phyloP scores from a whole-genome alignment of 116 monocot genomes.

The Zostera marina region DNA sequence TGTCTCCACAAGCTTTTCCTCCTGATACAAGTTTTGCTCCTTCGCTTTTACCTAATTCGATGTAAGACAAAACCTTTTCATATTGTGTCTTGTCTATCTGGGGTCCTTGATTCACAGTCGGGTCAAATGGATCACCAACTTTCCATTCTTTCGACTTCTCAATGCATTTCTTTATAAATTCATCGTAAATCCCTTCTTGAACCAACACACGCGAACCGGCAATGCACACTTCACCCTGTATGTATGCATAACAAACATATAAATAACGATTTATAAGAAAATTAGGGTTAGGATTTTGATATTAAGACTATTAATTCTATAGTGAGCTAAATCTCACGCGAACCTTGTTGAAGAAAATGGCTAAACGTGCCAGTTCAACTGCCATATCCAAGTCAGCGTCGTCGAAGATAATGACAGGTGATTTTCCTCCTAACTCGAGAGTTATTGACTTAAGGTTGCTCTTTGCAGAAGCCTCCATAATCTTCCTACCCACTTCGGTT shows the following conservation, averaged over 20 bases:
- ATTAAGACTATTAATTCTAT: too few relatives aligned
- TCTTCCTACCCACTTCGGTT: slow-evolving; percentile 63
- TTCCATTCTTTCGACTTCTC: slow-evolving; percentile 35
- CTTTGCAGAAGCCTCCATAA: slow-evolving; percentile 79
- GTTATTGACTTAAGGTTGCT: slow-evolving; percentile 95
- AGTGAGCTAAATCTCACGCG: too few relatives aligned
- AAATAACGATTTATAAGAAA: too few relatives aligned
- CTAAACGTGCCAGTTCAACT: slow-evolving; percentile 81
- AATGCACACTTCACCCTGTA: slow-evolving; percentile 31
- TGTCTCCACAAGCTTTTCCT: slow-evolving; percentile 64
- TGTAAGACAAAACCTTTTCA: slow-evolving; percentile 57
- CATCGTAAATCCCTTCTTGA: slow-evolving; percentile 58
- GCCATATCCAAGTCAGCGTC: slow-evolving; percentile 91
- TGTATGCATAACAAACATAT: too few relatives aligned
- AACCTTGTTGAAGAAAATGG: slow-evolving; percentile 96
- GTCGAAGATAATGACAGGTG: slow-evolving; percentile 81
- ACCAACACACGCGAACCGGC: slow-evolving; percentile 61
- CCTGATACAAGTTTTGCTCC: slow-evolving; percentile 80
- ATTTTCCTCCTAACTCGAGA: slow-evolving; percentile 95
- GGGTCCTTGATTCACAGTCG: slow-evolving; percentile 34
- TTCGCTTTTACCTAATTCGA: slow-evolving; percentile 40
- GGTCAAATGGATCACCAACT: slow-evolving; percentile 58
- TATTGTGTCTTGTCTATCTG: slow-evolving; percentile 89
- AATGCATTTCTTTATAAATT: slow-evolving; percentile 37
- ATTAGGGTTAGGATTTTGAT: too few relatives aligned